Evolutionary conservation across 108 stramenopile species (phyloP).

Genomic region (Nitzschia palea): DNA sequence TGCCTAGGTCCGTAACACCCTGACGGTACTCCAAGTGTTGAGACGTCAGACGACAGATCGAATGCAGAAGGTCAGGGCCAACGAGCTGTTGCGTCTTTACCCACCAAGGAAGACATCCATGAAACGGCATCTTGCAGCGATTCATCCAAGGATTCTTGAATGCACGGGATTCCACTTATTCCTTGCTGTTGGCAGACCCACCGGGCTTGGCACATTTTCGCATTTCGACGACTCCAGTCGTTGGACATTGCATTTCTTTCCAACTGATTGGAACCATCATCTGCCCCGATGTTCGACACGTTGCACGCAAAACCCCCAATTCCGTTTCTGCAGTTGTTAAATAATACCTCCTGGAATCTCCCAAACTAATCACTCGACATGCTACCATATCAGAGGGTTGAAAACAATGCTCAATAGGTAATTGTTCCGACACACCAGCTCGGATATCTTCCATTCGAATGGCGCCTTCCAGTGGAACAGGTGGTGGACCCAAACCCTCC

Average conservation of each 20-base stretch:
- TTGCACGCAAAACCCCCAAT: slow-evolving; percentile 85
- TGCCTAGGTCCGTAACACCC: too few relatives aligned
- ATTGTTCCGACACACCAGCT: slow-evolving; percentile 57
- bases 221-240: slow-evolving; percentile 68
- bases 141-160: too few relatives aligned
- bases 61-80: too few relatives aligned
- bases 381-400: slow-evolving; percentile 85
- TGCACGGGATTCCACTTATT: too few relatives aligned
- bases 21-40: too few relatives aligned
- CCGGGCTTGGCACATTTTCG: slow-evolving; percentile 90
- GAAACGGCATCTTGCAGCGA: too few relatives aligned
- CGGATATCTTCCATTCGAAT: slow-evolving; percentile 80
- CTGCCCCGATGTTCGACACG: slow-evolving; percentile 46
- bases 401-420: slow-evolving; percentile 58
- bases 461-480: slow-evolving; percentile 21
- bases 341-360: slow-evolving; percentile 80
- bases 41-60: too few relatives aligned
- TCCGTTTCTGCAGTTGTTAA: slow-evolving; percentile 86
- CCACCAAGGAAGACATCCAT: too few relatives aligned
- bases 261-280: slow-evolving; percentile 84
- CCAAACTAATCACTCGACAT: slow-evolving; percentile 74
- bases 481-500: slow-evolving; percentile 10
- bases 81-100: too few relatives aligned
- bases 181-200: neutral
- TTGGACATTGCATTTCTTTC: slow-evolving; percentile 93